Evolutionary conservation across 2,329 filamentous ascomycete genomes (phyloP).

Genomic region (Intubia oerlemansii): DNA sequence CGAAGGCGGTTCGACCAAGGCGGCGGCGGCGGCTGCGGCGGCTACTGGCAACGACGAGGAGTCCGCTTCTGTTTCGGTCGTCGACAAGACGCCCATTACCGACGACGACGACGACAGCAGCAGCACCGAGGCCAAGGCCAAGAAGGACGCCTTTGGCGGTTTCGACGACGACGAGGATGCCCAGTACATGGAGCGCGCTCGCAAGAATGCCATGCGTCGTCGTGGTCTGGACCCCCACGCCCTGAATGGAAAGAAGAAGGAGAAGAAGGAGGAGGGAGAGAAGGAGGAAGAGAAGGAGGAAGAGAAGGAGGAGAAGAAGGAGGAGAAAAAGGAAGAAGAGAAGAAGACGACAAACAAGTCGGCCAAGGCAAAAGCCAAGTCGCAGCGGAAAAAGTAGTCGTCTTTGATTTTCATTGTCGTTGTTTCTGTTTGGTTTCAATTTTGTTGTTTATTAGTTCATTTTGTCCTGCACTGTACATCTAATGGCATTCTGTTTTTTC

Average conservation of each 20-base stretch:
- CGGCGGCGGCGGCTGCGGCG: slow-evolving; percentile 14
- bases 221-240: slow-evolving; percentile 54
- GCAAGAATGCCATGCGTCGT: slow-evolving; percentile 49
- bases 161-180: slow-evolving; percentile 57
- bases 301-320: no score
- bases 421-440: no score
- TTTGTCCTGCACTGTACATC: no score
- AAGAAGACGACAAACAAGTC: no score
- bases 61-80: slow-evolving; percentile 3
- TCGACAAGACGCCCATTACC: slow-evolving; percentile 50
- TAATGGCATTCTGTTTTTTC: no score
- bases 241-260: slow-evolving; percentile 15
- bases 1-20: slow-evolving; percentile 8
- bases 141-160: slow-evolving; percentile 43
- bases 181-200: slow-evolving; percentile 51
- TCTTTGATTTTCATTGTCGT: no score
- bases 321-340: no score
- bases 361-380: no score
- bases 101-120: slow-evolving; percentile 21
- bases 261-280: slow-evolving; percentile 6
- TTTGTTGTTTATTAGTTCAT: no score
- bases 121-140: slow-evolving; percentile 9
- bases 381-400: no score
- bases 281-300: no score
- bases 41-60: slow-evolving; percentile 10